Evolutionary conservation across 176 grass and related monocot species (phyloP).

Genomic region (Raddia distichophylla): DNA sequence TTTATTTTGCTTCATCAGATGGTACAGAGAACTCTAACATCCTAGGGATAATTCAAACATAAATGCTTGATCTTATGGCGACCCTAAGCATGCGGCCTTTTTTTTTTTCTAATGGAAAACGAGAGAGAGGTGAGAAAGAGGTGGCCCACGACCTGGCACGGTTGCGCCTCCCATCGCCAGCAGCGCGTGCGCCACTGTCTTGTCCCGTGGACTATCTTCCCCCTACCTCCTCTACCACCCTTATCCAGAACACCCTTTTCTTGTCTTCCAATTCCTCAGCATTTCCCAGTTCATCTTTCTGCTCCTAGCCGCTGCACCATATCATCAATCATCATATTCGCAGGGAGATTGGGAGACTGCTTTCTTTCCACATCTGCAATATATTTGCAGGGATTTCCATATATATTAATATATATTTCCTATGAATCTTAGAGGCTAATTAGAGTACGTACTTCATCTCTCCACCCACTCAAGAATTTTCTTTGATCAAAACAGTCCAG

Average conservation of each 20-base stretch:
- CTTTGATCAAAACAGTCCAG: no score
- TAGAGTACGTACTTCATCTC: no score
- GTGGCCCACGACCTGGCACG: background rate
- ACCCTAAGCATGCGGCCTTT: no score
- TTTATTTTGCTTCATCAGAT: no score
- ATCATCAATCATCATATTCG: background rate
- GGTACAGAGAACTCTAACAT: no score
- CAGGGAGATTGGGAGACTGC: background rate
- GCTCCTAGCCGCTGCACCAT: no score
- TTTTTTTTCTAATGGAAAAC: no score
- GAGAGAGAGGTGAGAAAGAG: background rate
- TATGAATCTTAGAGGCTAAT: background rate
- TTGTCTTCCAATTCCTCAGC: background rate
- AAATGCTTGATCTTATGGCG: no score
- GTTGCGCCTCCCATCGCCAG: conserved; percentile 11
- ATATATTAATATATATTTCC: background rate
- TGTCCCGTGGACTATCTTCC: background rate
- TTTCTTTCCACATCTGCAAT: background rate
- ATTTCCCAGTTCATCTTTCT: background rate
- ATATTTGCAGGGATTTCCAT: background rate
- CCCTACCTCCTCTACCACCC: background rate
- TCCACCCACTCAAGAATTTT: no score
- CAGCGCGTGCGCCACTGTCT: conserved; percentile 7
- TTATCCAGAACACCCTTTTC: background rate
- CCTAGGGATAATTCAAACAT: no score